Conservation (phyloP, 306 rosid species). For the Glycine latifolia region DNA sequence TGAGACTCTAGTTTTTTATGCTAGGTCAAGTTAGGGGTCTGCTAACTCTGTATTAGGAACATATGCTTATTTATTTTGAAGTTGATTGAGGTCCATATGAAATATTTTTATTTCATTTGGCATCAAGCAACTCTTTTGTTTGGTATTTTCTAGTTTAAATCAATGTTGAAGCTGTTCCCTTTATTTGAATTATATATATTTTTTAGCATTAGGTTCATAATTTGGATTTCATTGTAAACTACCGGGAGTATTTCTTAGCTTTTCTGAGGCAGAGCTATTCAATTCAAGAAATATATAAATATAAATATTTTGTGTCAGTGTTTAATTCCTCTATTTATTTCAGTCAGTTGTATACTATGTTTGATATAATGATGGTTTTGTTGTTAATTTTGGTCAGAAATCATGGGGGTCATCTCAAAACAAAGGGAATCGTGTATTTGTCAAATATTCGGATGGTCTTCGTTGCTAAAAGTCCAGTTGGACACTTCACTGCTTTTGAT, state of each 20-base stretch:
- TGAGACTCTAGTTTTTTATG: neutral
- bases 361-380: conserved; percentile 16
- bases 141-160: conserved; percentile 1
- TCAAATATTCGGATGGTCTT: conserved; percentile 93
- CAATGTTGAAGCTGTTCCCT: neutral
- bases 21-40: neutral
- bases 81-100: neutral
- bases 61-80: neutral
- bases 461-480: conserved; percentile 72
- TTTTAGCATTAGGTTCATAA: neutral
- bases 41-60: neutral
- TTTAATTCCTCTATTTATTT: neutral
- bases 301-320: neutral
- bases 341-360: neutral
- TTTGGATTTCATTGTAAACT: no score
- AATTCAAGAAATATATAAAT: neutral
- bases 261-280: neutral
- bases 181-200: neutral
- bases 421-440: conserved; percentile 86
- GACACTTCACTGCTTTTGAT: conserved; percentile 74
- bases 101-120: neutral
- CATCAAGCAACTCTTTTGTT: neutral
- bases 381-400: conserved; percentile 48
- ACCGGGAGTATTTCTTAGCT: conserved; percentile 9
- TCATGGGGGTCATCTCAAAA: conserved; percentile 74